Conservation (phyloP, 2,329 filamentous ascomycete genomes). For the Shiraia sp. region DNA sequence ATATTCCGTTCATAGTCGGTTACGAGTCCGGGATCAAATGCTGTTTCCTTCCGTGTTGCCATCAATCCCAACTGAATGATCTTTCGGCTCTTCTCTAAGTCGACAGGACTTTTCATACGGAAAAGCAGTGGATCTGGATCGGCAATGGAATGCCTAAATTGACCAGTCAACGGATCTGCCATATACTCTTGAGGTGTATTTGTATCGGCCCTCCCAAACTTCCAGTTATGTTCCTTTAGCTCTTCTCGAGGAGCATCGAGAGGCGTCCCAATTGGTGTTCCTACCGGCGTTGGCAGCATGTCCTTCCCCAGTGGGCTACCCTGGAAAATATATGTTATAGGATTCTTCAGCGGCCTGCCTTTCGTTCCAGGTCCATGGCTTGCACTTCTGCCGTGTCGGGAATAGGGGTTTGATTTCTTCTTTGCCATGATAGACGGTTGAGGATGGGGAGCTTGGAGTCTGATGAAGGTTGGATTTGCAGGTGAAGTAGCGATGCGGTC, state of each 20-base stretch:
- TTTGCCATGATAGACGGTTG: constrained; percentile 9
- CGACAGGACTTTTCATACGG: constrained; percentile 25
- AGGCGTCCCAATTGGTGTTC: constrained; percentile 18
- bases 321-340: constrained; percentile 9
- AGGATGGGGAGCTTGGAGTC: constrained; percentile 19
- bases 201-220: too few species aligned
- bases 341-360: constrained; percentile 4
- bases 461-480: constrained; percentile 28
- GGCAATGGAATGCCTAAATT: background rate
- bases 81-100: constrained; percentile 20
- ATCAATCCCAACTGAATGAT: constrained; percentile 40
- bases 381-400: constrained; percentile 6
- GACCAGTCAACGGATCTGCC: too few species aligned
- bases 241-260: constrained; percentile 1
- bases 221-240: too few species aligned
- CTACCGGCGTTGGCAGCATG: constrained; percentile 14
- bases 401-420: constrained; percentile 2
- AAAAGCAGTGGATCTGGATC: constrained; percentile 7
- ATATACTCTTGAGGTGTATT: too few species aligned
- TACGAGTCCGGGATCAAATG: constrained; percentile 6
- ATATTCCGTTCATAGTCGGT: too few species aligned
- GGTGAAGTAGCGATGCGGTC: constrained; percentile 11
- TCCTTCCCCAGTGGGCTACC: constrained; percentile 3
- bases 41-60: constrained; percentile 16
- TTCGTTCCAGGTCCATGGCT: constrained; percentile 8